phyloP scores from a whole-genome alignment of 805 yeast genomes.

The Teunomyces tritomae region DNA sequence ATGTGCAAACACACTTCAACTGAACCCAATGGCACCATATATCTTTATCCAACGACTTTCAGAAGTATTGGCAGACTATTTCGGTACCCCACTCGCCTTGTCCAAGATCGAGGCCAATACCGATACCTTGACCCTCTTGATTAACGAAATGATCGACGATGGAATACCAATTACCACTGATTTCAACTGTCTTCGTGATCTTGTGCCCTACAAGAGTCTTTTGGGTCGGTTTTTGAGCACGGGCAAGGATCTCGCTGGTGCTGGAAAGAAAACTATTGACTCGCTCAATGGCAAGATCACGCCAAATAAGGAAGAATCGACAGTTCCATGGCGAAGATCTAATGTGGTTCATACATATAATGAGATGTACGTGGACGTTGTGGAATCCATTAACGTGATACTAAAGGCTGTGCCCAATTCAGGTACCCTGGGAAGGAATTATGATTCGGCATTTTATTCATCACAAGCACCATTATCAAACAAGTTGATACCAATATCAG shows the following conservation, averaged over 20 bases:
- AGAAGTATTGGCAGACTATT: slow-evolving; percentile 55
- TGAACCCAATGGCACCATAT: slow-evolving; percentile 55
- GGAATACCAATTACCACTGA: slow-evolving; percentile 75
- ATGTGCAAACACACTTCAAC: slow-evolving; percentile 15
- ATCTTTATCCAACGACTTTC: slow-evolving; percentile 51
- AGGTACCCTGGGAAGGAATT: slow-evolving; percentile 11
- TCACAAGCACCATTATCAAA: slow-evolving; percentile 13
- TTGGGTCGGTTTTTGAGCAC: slow-evolving; percentile 49
- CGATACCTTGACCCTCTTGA: slow-evolving; percentile 66
- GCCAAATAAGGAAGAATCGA: background rate
- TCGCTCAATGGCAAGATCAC: slow-evolving; percentile 12
- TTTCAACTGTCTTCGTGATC: slow-evolving; percentile 62
- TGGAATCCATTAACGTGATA: slow-evolving; percentile 61
- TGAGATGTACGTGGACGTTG: slow-evolving; percentile 82
- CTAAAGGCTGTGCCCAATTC: slow-evolving; percentile 32
- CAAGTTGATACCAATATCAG: slow-evolving; percentile 42
- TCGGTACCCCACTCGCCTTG: slow-evolving; percentile 52
- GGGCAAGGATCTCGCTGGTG: slow-evolving; percentile 33
- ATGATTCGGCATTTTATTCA: slow-evolving; percentile 24
- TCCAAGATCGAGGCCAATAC: slow-evolving; percentile 63
- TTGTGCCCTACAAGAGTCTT: slow-evolving; percentile 64
- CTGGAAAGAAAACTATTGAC: slow-evolving; percentile 18
- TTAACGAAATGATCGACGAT: slow-evolving; percentile 76
- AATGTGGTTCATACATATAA: slow-evolving; percentile 73
- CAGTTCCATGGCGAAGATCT: slow-evolving; percentile 75